phyloP scores from a whole-genome alignment of 179 eudicot genomes.

The Drosera spatulata region DNA sequence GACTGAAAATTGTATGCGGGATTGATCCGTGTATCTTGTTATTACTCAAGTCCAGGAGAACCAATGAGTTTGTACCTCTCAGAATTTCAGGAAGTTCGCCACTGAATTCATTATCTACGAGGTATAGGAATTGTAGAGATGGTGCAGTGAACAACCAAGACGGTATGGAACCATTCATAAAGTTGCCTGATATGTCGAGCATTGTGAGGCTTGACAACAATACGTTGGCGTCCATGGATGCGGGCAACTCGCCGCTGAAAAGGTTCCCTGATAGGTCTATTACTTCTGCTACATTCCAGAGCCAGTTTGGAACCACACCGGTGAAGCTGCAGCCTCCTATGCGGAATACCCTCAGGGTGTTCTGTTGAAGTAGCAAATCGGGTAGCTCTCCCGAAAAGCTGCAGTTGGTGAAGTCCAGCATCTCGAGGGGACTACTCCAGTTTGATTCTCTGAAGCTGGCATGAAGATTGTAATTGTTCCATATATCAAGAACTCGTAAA shows the following conservation, averaged over 20 bases:
- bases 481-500: background rate
- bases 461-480: background rate
- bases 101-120: conserved; percentile 2
- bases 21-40: conserved; percentile 8
- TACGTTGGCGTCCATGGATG: background rate
- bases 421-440: background rate
- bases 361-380: background rate
- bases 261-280: background rate
- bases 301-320: background rate
- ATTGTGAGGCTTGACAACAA: background rate
- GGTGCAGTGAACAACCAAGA: conserved; percentile 13
- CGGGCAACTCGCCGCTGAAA: background rate
- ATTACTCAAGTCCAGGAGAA: background rate
- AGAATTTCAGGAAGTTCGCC: conserved; percentile 5
- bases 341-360: background rate
- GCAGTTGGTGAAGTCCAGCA: background rate
- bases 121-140: background rate
- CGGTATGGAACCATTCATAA: conserved; percentile 10
- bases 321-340: background rate
- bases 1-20: conserved; percentile 7
- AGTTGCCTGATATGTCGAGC: conserved; percentile 2
- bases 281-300: background rate
- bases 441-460: background rate
- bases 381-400: background rate
- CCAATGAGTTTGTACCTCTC: background rate